Evolutionary conservation across 139 green algal species (phyloP), one percentile per base, ranked within the genome.

Genomic region (Axilococcus clingmanii): DNA sequence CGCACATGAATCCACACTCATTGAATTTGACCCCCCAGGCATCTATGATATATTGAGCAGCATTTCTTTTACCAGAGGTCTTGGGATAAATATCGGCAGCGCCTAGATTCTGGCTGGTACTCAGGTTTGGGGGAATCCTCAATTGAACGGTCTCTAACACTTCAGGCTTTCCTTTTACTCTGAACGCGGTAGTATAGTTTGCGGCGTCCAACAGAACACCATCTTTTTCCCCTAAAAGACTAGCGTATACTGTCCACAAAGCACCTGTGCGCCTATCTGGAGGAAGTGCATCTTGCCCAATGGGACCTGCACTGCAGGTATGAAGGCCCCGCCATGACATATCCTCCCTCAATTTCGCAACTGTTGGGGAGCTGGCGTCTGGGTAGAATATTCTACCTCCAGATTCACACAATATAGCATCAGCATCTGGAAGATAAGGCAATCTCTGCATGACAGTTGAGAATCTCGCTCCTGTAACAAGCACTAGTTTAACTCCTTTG

Each of bases 321-420:
- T 57, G 49, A 17, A 15, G 12, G 19, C 33, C 43, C 19, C 49
- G 15, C 49, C 49, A 57, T n/a, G 8, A 22, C 28, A 57, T 17
- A n/a, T 57, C 49, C n/a, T 57, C 49, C 17, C 20, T 20, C 14
- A 57, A 32, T 8, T 30, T 30, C 15, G 14, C 14, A 32, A 16
- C 29, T 28, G 45, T 53, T 23, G 45, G 45, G 11, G 9, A n/a
- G 12, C 14, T 20, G 17, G 49, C 9, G 19, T 41, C 20, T 9
- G 41, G 41, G 28, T 57, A 57, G 29, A 57, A 57, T 34, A 57
- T 57, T 20, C 49, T 33, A 3, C 49, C 49, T 7, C 49, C 49
- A 24, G 29, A 44, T 32, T 57, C 49, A 33, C 49, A 57, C 5
- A 57, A 29, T 22, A 44, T 44, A 15, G 49, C 49, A 46, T 57